Base-by-base conservation (phyloP, 176 grass and related monocot genomes). In the Eragrostis nindensis region DNA sequence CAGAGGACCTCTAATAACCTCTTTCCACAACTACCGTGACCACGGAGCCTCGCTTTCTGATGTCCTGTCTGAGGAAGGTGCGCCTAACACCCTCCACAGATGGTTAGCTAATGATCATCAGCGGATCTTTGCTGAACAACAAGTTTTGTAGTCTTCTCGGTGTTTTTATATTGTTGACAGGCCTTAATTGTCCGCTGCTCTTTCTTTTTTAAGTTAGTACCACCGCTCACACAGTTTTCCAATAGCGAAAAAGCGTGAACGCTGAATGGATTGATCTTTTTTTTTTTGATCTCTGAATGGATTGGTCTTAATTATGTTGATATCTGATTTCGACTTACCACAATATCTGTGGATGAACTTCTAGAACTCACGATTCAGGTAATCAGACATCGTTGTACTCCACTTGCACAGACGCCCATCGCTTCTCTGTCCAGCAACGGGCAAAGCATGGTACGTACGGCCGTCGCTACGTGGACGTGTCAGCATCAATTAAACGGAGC, bases 1-100 rank as follows among this genome's bases (percentile, higher is more conserved):
- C 5, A 18, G 22, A 79, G 14, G 54, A 62, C 45, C 10, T 46
- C 45, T 46, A 36, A 36, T 36, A 36, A 12, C 30, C 49, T 7
- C 50, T 47, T 64, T 66, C 54, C 68, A 67, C 69, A 80, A 83
- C 84, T 68, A 90, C 88, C 84, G 52, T 63, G 85, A 47, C 47
- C 48, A 61, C 56, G 63, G 48, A 21, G 60, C 36, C 41, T 72
- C 46, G 5, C 30, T 85, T 82, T 85, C 70, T 18, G 56, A 67
- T 36, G 89, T 87, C 80, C 56, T 73, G 21, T 70, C 64, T 1
- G 81, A n/a, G 71, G 77, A 84, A 85, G 89, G 76, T 91, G 89
- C 81, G 85, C 81, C 81, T 84, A 85, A 76, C 85, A 41, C 46
- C 65, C 38, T 36, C 64, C 39, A n/a, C n/a, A 49, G 70, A 77